Evolutionary conservation across 2,329 filamentous ascomycete species (phyloP).

Genomic region (Mycocentrospora acerina): DNA sequence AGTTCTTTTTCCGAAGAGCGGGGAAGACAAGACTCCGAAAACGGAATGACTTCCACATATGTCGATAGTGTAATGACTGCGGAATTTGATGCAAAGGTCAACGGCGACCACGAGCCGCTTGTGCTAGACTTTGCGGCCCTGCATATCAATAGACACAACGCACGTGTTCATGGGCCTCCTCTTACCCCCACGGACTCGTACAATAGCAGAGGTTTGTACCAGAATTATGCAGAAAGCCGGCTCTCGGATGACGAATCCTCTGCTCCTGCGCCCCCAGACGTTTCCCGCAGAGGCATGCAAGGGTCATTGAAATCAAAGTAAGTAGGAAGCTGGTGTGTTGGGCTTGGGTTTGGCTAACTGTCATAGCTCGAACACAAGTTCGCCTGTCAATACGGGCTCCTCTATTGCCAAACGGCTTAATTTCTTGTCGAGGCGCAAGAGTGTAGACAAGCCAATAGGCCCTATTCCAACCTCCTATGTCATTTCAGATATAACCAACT

Average conservation of each 20-base stretch:
- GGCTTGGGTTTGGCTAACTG: no score
- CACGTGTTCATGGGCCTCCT: constrained; percentile 22
- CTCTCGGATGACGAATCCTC: constrained; percentile 32
- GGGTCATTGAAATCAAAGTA: constrained; percentile 42
- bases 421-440: background rate
- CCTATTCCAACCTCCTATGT: no score
- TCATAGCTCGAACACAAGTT: background rate
- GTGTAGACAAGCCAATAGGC: no score
- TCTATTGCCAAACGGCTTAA: background rate
- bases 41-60: no score
- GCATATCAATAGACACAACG: constrained; percentile 18
- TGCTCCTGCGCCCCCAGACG: constrained; percentile 36
- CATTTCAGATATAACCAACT: background rate
- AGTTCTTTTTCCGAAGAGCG: no score
- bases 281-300: constrained; percentile 40
- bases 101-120: constrained; percentile 27
- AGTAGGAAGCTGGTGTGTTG: no score
- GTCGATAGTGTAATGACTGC: no score
- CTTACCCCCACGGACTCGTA: constrained; percentile 16
- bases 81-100: no score
- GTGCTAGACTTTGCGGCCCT: constrained; percentile 33
- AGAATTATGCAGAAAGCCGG: constrained; percentile 13
- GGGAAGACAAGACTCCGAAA: no score
- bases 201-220: constrained; percentile 1
- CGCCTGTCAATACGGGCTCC: no score